phyloP scores from a whole-genome alignment of 2,329 filamentous ascomycete species.

The Boeremia lycopersici region DNA sequence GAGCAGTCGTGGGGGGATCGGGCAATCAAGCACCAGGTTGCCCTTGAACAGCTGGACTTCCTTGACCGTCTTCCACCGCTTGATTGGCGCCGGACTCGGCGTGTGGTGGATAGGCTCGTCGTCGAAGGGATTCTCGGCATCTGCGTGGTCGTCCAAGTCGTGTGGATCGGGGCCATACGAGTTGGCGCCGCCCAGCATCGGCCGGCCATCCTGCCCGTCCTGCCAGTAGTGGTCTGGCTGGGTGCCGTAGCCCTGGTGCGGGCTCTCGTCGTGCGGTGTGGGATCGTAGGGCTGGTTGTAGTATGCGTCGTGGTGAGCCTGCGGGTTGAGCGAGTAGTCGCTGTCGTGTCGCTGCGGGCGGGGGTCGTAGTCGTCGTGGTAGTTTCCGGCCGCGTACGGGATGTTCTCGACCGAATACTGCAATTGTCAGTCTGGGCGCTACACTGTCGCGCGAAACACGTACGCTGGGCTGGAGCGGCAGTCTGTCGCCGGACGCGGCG shows the following conservation, averaged over 20 bases:
- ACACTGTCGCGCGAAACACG: conserved; percentile 46
- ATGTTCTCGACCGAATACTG: conserved; percentile 76
- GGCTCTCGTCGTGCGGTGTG: conserved; percentile 63
- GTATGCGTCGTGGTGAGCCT: conserved; percentile 86
- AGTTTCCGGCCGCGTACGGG: conserved; percentile 67
- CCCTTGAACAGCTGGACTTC: conserved; percentile 97
- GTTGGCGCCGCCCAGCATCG: conserved; percentile 73
- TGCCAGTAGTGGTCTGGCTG: conserved; percentile 63
- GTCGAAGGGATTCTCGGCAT: conserved; percentile 44
- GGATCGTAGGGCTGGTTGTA: conserved; percentile 84
- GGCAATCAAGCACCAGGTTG: conserved; percentile 95
- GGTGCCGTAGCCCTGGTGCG: conserved; percentile 58
- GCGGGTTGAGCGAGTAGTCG: conserved; percentile 79
- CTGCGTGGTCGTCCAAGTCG: conserved; percentile 49
- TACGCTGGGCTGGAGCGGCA: conserved; percentile 85
- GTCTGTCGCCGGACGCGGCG: conserved; percentile 71
- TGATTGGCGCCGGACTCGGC: conserved; percentile 67
- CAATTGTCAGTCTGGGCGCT: conserved; percentile 15
- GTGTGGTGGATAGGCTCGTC: conserved; percentile 54
- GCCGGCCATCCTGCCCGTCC: conserved; percentile 73
- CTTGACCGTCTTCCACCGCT: conserved; percentile 98
- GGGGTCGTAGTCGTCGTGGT: conserved; percentile 59
- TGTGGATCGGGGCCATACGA: conserved; percentile 67
- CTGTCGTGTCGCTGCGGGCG: conserved; percentile 57
- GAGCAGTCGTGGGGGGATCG: conserved; percentile 85